A percentile compares a stretch with the other conserved stretches of the same genome.
These are phyloP conservation scores for Kuraishia ogatae DNA, from an alignment of 805 yeast species.

Conservation along the genomic window DNA sequence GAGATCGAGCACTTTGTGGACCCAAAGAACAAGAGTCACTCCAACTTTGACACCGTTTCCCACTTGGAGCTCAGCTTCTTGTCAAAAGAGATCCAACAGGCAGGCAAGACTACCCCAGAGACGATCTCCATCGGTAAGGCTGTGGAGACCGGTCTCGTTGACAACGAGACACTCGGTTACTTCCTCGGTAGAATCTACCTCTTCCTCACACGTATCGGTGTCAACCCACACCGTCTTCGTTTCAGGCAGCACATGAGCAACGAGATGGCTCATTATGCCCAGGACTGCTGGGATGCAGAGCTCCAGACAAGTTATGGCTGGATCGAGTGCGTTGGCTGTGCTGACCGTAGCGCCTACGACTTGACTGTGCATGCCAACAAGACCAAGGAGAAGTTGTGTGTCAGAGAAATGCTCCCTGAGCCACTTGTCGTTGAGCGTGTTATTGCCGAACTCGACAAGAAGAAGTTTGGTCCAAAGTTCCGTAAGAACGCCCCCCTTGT, in stretches of 20 bases:
- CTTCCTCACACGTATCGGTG: conserved; percentile 85
- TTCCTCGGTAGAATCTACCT: conserved; percentile 88
- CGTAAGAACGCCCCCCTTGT: conserved; percentile 95
- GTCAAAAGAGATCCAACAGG: conserved; percentile 81
- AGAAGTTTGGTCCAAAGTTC: conserved; percentile 96
- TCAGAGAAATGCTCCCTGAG: conserved; percentile 79
- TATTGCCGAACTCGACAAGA: conserved; percentile 85
- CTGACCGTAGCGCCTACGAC: conserved; percentile 98
- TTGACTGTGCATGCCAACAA: conserved; percentile 90
- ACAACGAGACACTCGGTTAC: conserved; percentile 95
- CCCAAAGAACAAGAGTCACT: conserved; percentile 79
- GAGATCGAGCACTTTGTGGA: conserved; percentile 98
- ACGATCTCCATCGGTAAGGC: conserved; percentile 83
- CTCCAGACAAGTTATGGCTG: conserved; percentile 93
- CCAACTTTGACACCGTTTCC: conserved; percentile 67
- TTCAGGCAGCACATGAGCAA: conserved; percentile 98
- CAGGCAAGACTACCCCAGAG: conserved; percentile 66
- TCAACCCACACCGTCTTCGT: conserved; percentile 73
- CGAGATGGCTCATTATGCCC: conserved; percentile 99
- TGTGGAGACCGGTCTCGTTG: conserved; percentile 79
- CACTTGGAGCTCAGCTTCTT: conserved; percentile 68
- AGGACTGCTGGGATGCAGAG: conserved; percentile 99
- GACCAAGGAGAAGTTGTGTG: conserved; percentile 92
- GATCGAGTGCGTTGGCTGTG: conserved; percentile 99
- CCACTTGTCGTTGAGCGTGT: conserved; percentile 77